These are phyloP conservation scores for Neurospora sp. DNA, from an alignment of 495 filamentous ascomycete species.

Conservation along the genomic window DNA sequence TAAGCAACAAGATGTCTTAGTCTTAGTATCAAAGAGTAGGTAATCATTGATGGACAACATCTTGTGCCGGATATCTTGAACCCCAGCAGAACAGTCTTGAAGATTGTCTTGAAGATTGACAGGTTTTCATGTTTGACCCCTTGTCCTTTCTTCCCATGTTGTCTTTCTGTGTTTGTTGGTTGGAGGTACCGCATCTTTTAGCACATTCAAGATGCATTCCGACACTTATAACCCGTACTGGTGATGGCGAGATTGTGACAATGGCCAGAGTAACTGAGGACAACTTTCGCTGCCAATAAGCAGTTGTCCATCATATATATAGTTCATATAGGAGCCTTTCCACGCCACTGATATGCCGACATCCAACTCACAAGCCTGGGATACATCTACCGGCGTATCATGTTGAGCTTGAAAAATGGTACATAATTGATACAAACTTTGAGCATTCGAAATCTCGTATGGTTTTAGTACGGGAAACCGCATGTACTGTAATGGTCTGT, in stretches of 20 bases:
- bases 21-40: not conserved
- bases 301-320: not conserved
- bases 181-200: not conserved
- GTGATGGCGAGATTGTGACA: not conserved
- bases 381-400: not conserved
- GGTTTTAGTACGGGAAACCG: not conserved
- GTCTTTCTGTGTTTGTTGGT: not conserved
- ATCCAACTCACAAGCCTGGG: not conserved
- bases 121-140: not conserved
- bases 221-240: not conserved
- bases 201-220: not conserved
- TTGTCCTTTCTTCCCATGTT: not conserved
- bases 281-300: not conserved
- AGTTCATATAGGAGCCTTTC: not conserved
- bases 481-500: not conserved
- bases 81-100: not conserved
- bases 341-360: not conserved
- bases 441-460: not conserved
- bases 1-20: not conserved
- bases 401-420: not conserved
- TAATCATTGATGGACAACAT: not conserved
- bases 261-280: not conserved
- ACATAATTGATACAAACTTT: not conserved
- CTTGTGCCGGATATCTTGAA: not conserved
- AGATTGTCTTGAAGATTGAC: not conserved